Base-by-base conservation (phyloP, 2,329 filamentous ascomycete genomes). In the Camillea tinctor region DNA sequence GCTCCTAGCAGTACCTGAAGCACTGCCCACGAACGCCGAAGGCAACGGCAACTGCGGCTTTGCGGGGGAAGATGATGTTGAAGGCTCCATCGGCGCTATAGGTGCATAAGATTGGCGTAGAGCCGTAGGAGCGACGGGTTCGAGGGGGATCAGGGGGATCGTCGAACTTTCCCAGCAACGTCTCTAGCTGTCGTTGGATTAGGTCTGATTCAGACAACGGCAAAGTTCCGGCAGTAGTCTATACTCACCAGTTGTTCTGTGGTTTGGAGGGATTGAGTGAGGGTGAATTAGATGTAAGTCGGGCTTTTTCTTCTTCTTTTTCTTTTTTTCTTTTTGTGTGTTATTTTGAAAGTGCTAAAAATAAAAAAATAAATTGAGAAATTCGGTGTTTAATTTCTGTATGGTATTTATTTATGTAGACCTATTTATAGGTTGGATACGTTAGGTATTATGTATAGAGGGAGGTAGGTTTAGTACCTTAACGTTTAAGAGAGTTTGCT, bases 81-180 rank as follows among this genome's bases (percentile, higher is more conserved):
- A 30, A 2, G 7, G 26, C 26, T 7, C 7, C 36, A n/a, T 44
- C 17, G 3, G 19, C 44, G 52, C 2, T 56, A 59, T 13, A 55
- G 40, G 20, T 20, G 13, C 19, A 61, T 64, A 8, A 62, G 44
- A 48, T 60, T 54, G 44, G 62, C 61, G 21, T 63, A 15, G 36
- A 44, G 5, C 60, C 26, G 60, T 59, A 1, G n/a, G n/a, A n/a
- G 60, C 64, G 11, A 56, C 62, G 20, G 64, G 6, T 30, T 30
- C n/a, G n/a, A n/a, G n/a, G n/a, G n/a, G n/a, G 63, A 30, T 62
- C 64, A 21, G 63, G 62, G 50, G 63, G 62, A 44, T 63, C 54
- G 15, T 58, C 55, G 4, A 66, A 30, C 1, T 58, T 63, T 17
- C 58, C 53, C 26, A 53, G 52, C 26, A 53, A 50, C 50, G 48